Evolutionary conservation across 1,139 yeast species (phyloP), one percentile per base, ranked within the genome.

Genomic region (Yamadazyma triangularis): DNA sequence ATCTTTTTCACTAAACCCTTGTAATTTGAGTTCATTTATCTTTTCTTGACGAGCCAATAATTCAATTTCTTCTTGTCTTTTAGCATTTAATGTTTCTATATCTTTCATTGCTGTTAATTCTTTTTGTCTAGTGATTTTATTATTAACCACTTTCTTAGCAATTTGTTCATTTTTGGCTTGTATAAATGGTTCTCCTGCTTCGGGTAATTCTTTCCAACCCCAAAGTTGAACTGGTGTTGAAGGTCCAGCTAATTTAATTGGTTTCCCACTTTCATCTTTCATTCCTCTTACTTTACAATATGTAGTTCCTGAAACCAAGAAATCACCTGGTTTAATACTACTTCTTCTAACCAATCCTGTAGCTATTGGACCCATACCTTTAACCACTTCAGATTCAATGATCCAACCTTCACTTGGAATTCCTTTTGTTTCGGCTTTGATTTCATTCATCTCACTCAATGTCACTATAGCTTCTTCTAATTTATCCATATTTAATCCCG

Each of bases 171-270:
- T 73, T 36, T 73, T 71, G 7, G 94, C 95, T 50, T 87, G 83
- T 6, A 91, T 54, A 1, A 85, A 78, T 43, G 77, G 78, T 41
- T 88, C 96, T 2, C 99, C 99, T 13, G 95, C 93, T 31, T 77
- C 85, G 0, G 98, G 98, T 27, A 88, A 60, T 24, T 80, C 91
- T 50, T 85, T 88, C 98, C 98, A 91, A 0, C 99, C 98, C 58
- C 88, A 73, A 4, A 91, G 70, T 48, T 88, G 95, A 1, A 87
- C 95, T 0, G 97, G 96, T 3, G 85, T 80, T 0, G 96, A 84
- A 0, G 99, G 97, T 1, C 77, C 77, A 0, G 96, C 97, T 16
- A 56, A 36, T 41, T 78, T 76, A 10, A 88, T 59, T 1, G 63
- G 35, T 41, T 78, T 79, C 2, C 91, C 91, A 36, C 61, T 53